Conservation (phyloP, 768 basidiomycete species). For the Jaapia argillacea region DNA sequence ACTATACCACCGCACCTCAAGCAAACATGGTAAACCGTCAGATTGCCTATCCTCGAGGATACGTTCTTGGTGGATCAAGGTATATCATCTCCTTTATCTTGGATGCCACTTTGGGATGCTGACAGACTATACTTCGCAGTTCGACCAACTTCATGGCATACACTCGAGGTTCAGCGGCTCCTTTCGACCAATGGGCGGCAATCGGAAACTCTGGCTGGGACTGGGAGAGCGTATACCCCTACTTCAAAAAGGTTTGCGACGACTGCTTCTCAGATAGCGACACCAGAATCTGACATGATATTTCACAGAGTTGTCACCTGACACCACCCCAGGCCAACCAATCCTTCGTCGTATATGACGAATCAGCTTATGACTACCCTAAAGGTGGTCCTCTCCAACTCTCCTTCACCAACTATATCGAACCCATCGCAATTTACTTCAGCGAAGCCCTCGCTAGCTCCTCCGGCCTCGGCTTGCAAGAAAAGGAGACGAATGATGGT, state of each 20-base stretch:
- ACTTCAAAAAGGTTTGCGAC: background rate
- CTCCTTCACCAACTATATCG: background rate
- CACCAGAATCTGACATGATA: constrained; percentile 10
- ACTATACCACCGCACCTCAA: constrained; percentile 6
- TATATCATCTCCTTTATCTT: background rate
- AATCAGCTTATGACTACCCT: background rate
- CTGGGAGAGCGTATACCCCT: background rate
- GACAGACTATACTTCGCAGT: background rate
- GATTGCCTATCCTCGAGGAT: constrained; percentile 1
- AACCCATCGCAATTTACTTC: background rate
- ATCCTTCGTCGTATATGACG: background rate
- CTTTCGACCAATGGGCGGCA: background rate
- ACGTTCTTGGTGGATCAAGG: constrained; percentile 5
- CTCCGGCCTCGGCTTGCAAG: background rate
- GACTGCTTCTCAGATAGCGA: background rate
- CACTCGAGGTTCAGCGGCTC: background rate
- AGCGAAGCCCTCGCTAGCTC: background rate
- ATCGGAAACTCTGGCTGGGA: background rate
- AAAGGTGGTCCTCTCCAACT: background rate
- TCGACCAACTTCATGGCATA: background rate
- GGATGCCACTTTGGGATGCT: background rate
- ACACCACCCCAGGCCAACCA: constrained; percentile 7
- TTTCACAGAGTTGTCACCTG: constrained; percentile 13
- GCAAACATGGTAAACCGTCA: background rate
- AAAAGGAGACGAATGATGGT: background rate